phyloP scores from a whole-genome alignment of 1,284 basidiomycete genomes.

The Apiotrichum akiyoshidainum region DNA sequence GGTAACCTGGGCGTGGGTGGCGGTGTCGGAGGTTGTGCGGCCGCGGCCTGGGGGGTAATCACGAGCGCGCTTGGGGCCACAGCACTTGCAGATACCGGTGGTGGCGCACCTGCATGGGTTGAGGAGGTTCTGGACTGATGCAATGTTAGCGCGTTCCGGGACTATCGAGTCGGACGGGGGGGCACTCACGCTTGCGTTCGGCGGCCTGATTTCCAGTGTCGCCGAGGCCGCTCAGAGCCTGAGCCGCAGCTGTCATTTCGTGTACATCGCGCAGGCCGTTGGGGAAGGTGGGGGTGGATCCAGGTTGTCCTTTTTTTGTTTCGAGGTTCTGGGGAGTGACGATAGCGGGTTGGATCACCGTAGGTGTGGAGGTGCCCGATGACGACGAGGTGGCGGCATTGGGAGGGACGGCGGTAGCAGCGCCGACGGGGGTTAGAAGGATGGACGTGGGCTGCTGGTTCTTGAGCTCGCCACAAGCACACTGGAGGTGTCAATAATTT shows the following conservation, averaged over 20 bases:
- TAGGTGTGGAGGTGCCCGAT: not conserved
- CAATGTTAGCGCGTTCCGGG: conserved; percentile 2
- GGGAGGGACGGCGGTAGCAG: conserved; percentile 53
- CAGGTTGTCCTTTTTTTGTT: conserved; percentile 44
- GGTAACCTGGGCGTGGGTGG: conserved; percentile 17
- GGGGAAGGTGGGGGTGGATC: conserved; percentile 45
- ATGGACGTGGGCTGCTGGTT: conserved; percentile 18
- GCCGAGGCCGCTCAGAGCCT: conserved; percentile 37
- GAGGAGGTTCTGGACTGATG: conserved; percentile 35
- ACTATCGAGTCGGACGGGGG: conserved; percentile 52
- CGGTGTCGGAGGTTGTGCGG: not conserved
- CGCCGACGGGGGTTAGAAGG: conserved; percentile 28
- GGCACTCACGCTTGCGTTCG: conserved; percentile 31
- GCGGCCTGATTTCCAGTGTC: conserved; percentile 28
- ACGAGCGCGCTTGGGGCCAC: conserved; percentile 48
- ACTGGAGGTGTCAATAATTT: conserved; percentile 29
- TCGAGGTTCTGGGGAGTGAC: conserved; percentile 18
- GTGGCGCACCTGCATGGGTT: conserved; percentile 53
- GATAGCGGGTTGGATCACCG: not conserved
- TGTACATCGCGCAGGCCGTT: conserved; percentile 51
- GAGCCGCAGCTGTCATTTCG: conserved; percentile 47
- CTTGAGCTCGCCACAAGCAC: conserved; percentile 37
- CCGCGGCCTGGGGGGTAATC: not conserved
- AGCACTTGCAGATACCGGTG: conserved; percentile 57
- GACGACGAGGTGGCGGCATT: not conserved